Conservation (phyloP, 2,329 filamentous ascomycete genomes). For the Phoma sp. region DNA sequence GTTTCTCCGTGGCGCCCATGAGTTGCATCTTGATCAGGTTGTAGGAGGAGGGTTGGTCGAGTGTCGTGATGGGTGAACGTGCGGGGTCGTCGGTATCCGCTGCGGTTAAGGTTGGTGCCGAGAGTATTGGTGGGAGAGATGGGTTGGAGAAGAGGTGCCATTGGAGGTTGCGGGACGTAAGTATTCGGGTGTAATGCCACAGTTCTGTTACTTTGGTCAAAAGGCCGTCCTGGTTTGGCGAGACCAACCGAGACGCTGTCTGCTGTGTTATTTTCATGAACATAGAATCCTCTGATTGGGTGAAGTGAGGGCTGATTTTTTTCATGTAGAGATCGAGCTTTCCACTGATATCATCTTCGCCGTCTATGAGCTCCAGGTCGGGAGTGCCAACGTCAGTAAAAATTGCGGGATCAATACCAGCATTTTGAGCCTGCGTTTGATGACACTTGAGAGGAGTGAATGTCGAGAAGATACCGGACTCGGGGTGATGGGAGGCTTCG, state of each 20-base stretch:
- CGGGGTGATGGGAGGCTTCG: constrained; percentile 59
- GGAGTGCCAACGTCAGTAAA: constrained; percentile 31
- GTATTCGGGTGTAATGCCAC: constrained; percentile 62
- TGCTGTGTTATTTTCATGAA: constrained; percentile 59
- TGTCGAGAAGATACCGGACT: constrained; percentile 54
- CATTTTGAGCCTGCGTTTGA: constrained; percentile 29
- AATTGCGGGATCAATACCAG: constrained; percentile 47
- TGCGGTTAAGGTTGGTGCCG: constrained; percentile 38
- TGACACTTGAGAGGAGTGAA: constrained; percentile 53
- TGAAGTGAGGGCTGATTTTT: constrained; percentile 53
- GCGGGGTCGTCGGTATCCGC: constrained; percentile 38
- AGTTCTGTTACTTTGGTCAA: constrained; percentile 60
- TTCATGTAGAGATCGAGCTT: constrained; percentile 63
- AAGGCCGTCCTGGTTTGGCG: constrained; percentile 51
- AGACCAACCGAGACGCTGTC: constrained; percentile 39
- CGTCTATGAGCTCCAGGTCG: constrained; percentile 57
- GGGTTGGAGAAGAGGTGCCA: constrained; percentile 59
- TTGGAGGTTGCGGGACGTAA: constrained; percentile 56
- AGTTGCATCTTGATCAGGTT: constrained; percentile 60
- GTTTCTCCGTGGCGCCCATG: constrained; percentile 61
- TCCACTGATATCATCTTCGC: constrained; percentile 58
- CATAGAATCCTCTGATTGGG: constrained; percentile 56
- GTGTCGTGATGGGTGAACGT: constrained; percentile 36
- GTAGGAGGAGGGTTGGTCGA: constrained; percentile 52
- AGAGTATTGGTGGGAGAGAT: constrained; percentile 41